Conservation (phyloP, 2,329 filamentous ascomycete genomes). For the Domatiomyces globalis region DNA sequence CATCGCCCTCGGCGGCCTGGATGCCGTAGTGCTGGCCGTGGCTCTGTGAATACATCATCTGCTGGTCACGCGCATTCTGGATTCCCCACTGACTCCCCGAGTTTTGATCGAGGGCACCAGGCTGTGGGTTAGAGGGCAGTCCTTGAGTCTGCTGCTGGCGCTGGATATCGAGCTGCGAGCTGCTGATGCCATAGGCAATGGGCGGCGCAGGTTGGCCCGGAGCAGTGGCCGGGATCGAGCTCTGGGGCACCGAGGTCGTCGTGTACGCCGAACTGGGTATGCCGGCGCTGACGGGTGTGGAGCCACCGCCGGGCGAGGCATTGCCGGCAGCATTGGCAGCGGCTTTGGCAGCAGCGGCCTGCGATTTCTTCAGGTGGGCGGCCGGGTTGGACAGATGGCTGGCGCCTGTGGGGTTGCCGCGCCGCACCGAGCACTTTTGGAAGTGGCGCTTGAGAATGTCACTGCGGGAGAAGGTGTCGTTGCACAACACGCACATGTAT, state of each 20-base stretch:
- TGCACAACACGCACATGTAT: constrained; percentile 95
- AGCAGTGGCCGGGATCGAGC: constrained; percentile 15
- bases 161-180: constrained; percentile 14
- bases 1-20: constrained; percentile 20
- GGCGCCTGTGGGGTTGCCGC: constrained; percentile 87
- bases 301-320: constrained; percentile 10
- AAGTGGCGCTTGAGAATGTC: constrained; percentile 98
- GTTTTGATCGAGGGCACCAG: constrained; percentile 13
- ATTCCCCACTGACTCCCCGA: constrained; percentile 26
- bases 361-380: constrained; percentile 67
- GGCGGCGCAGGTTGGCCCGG: constrained; percentile 9
- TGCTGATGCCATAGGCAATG: constrained; percentile 14
- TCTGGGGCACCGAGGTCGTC: constrained; percentile 14
- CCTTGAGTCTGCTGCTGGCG: constrained; percentile 8
- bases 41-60: constrained; percentile 18
- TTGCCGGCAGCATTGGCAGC: constrained; percentile 7
- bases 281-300: constrained; percentile 11
- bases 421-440: constrained; percentile 93
- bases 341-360: constrained; percentile 25
- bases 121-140: constrained; percentile 13
- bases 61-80: constrained; percentile 30
- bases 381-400: constrained; percentile 90
- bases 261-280: constrained; percentile 17
- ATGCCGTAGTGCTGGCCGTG: constrained; percentile 16
- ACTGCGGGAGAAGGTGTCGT: constrained; percentile 93